Conservation (phyloP, 495 filamentous ascomycete genomes). For the Astrocystis sublimbata region DNA sequence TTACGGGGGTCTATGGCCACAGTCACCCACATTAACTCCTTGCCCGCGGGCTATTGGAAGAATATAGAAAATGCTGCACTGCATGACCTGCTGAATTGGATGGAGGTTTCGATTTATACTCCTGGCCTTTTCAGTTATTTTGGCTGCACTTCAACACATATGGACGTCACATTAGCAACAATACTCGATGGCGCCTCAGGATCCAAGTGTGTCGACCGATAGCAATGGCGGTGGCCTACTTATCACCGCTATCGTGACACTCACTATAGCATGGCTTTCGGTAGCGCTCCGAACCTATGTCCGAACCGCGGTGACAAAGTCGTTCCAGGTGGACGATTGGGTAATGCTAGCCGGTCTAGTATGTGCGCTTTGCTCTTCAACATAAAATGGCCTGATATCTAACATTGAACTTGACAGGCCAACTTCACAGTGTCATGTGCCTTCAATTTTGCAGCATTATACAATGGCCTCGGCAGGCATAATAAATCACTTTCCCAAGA, state of each 20-base stretch:
- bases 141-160: slow-evolving; percentile 4
- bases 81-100: background rate
- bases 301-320: slow-evolving; percentile 37
- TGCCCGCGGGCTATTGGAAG: background rate
- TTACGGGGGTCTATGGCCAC: background rate
- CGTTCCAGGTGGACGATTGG: slow-evolving; percentile 45
- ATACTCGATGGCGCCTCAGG: slow-evolving; percentile 34
- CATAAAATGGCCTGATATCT: background rate
- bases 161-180: slow-evolving; percentile 25
- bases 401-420: slow-evolving; percentile 19
- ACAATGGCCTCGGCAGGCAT: slow-evolving; percentile 39
- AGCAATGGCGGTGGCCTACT: slow-evolving; percentile 40
- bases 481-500: slow-evolving; percentile 34
- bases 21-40: background rate
- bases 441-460: slow-evolving; percentile 35
- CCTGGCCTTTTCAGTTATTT: background rate
- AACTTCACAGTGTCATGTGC: slow-evolving; percentile 39
- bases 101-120: background rate
- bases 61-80: slow-evolving; percentile 1
- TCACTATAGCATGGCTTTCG: slow-evolving; percentile 37
- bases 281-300: slow-evolving; percentile 40
- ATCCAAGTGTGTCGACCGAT: slow-evolving; percentile 33
- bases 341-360: slow-evolving; percentile 44
- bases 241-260: slow-evolving; percentile 29
- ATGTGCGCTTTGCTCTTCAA: slow-evolving; percentile 6